Conservation (phyloP, 805 yeast species). For the Kuraishia ogatae region DNA sequence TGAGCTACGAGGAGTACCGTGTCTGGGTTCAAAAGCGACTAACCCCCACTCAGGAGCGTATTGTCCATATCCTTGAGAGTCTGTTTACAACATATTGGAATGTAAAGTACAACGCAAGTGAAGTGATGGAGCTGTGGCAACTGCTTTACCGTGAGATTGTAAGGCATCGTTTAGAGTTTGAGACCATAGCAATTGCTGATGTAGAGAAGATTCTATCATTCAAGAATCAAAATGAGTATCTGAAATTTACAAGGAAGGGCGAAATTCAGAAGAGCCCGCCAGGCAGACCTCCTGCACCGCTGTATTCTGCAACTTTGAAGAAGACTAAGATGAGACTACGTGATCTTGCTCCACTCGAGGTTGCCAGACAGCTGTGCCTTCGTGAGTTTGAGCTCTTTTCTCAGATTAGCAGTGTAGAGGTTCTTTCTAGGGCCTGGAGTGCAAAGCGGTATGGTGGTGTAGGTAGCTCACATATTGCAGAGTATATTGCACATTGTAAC, state of each 20-base stretch:
- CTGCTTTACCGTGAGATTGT: not conserved
- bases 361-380: constrained; percentile 82
- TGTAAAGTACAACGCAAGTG: constrained; percentile 43
- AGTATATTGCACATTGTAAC: constrained; percentile 68
- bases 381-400: constrained; percentile 63
- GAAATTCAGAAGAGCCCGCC: not conserved
- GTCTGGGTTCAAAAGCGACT: constrained; percentile 69
- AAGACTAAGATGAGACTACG: constrained; percentile 35
- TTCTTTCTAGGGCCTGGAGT: constrained; percentile 73
- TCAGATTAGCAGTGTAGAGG: constrained; percentile 63
- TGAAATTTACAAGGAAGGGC: not conserved
- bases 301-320: constrained; percentile 7
- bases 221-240: not conserved
- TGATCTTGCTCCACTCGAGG: constrained; percentile 64
- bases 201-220: not conserved
- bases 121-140: constrained; percentile 22
- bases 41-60: constrained; percentile 55
- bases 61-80: constrained; percentile 56
- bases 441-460: constrained; percentile 45
- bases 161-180: not conserved
- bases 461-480: constrained; percentile 46
- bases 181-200: not conserved
- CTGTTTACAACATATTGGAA: constrained; percentile 69
- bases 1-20: constrained; percentile 73
- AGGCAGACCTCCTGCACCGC: constrained; percentile 8